These are phyloP conservation scores for Canavalia ensiformis DNA, from an alignment of 306 rosid species.

Conservation along the genomic window DNA sequence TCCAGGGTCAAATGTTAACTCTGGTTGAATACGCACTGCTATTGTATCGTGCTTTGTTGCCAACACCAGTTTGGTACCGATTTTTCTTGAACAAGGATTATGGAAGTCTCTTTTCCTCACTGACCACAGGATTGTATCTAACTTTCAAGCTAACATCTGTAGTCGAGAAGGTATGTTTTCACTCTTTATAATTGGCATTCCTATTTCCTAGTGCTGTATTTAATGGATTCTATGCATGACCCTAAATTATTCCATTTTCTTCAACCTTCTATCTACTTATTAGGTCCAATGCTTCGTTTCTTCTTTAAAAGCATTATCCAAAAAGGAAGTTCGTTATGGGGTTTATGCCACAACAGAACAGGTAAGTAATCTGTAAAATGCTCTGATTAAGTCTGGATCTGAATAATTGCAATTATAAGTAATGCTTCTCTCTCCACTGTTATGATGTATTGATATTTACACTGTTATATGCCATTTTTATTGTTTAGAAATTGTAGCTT, in stretches of 20 bases:
- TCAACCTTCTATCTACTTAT: slow-evolving; percentile 36
- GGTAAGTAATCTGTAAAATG: slow-evolving; percentile 55
- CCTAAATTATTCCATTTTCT: slow-evolving; percentile 25
- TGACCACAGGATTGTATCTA: slow-evolving; percentile 87
- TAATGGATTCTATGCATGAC: slow-evolving; percentile 31
- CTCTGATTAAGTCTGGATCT: slow-evolving; percentile 30
- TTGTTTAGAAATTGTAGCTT: slow-evolving; percentile 23
- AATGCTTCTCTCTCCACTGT: slow-evolving; percentile 7
- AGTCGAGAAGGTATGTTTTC: slow-evolving; percentile 79
- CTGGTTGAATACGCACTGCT: slow-evolving; percentile 77
- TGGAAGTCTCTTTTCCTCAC: slow-evolving; percentile 91
- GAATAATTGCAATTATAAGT: slow-evolving; percentile 21
- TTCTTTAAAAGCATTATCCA: slow-evolving; percentile 74
- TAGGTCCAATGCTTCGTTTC: slow-evolving; percentile 75
- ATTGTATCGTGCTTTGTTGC: slow-evolving; percentile 82
- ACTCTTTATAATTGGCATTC: slow-evolving; percentile 33
- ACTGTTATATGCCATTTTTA: slow-evolving; percentile 6
- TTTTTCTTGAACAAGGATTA: slow-evolving; percentile 85
- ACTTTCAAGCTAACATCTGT: slow-evolving; percentile 86
- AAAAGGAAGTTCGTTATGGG: slow-evolving; percentile 80
- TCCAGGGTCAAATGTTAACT: slow-evolving; percentile 88
- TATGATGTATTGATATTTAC: slow-evolving; percentile 17
- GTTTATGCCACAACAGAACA: slow-evolving; percentile 84
- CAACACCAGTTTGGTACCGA: slow-evolving; percentile 92
- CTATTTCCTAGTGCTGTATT: slow-evolving; percentile 34